A percentile compares a stretch with the other conserved stretches of the same genome.
These are phyloP conservation scores for Boehmeria nivea DNA, from an alignment of 306 rosid genomes.

Conservation along the genomic window DNA sequence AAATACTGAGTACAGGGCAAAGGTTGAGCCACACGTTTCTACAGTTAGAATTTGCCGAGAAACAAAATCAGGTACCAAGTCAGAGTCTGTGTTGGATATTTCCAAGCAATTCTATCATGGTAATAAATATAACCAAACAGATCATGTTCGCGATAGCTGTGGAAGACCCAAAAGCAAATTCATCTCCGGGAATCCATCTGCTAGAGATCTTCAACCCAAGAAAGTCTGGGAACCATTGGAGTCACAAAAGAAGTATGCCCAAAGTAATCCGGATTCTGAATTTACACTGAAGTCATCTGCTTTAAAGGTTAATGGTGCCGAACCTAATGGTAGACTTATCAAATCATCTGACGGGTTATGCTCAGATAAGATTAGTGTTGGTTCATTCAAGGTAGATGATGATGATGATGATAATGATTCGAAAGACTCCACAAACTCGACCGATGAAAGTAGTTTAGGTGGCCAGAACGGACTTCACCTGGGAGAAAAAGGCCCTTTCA, in stretches of 20 bases:
- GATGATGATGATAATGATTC: constrained; percentile 37
- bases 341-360: constrained; percentile 42
- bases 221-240: constrained; percentile 94
- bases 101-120: constrained; percentile 62
- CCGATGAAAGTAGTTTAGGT: no score
- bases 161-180: constrained; percentile 69
- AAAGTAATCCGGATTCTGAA: no score
- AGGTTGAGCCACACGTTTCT: constrained; percentile 57
- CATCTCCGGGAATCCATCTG: constrained; percentile 41
- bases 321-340: constrained; percentile 32
- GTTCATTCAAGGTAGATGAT: constrained; percentile 28
- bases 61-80: constrained; percentile 43
- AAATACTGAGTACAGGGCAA: constrained; percentile 56
- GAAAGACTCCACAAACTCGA: constrained; percentile 38
- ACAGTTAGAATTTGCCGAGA: constrained; percentile 48
- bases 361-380: constrained; percentile 25
- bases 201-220: constrained; percentile 63
- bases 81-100: constrained; percentile 53
- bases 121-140: constrained; percentile 58
- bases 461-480: no score
- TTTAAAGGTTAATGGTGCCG: constrained; percentile 36
- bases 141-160: constrained; percentile 50
- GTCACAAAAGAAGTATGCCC: constrained; percentile 63
- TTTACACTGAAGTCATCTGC: no score
- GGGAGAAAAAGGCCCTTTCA: constrained; percentile 38